Conservation (phyloP, 2,329 filamentous ascomycete genomes). For the Diaporthe amygdali region DNA sequence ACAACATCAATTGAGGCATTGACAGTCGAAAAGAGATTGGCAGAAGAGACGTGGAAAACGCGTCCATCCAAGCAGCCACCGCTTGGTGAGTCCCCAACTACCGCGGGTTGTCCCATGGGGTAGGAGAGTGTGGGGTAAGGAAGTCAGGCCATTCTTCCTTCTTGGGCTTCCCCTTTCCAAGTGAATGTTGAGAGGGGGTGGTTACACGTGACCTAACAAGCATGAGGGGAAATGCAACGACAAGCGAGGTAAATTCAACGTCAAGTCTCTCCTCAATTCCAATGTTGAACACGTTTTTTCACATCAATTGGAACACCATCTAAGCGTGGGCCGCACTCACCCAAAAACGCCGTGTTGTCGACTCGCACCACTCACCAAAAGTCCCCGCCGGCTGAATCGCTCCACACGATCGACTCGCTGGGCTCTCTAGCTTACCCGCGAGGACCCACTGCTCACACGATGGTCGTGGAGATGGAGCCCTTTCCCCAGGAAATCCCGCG, state of each 20-base stretch:
- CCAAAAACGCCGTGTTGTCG: not conserved
- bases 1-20: not conserved
- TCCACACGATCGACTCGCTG: conserved; percentile 5
- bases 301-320: not conserved
- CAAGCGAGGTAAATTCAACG: conserved; percentile 22
- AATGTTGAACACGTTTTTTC: not conserved
- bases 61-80: not conserved
- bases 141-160: conserved; percentile 20
- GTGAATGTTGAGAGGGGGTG: not conserved
- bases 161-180: not conserved
- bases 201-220: conserved; percentile 19
- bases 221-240: conserved; percentile 18
- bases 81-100: not conserved
- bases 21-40: not conserved
- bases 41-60: not conserved
- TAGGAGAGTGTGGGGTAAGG: conserved; percentile 21
- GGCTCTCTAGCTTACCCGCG: conserved; percentile 14
- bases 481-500: conserved; percentile 26
- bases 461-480: conserved; percentile 24
- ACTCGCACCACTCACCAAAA: conserved; percentile 3
- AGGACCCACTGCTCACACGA: conserved; percentile 18
- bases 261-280: conserved; percentile 14
- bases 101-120: conserved; percentile 9
- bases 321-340: not conserved
- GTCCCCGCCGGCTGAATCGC: conserved; percentile 13